These are phyloP conservation scores for Isabelozyma gotoi DNA, from an alignment of 805 yeast genomes.

Conservation along the genomic window DNA sequence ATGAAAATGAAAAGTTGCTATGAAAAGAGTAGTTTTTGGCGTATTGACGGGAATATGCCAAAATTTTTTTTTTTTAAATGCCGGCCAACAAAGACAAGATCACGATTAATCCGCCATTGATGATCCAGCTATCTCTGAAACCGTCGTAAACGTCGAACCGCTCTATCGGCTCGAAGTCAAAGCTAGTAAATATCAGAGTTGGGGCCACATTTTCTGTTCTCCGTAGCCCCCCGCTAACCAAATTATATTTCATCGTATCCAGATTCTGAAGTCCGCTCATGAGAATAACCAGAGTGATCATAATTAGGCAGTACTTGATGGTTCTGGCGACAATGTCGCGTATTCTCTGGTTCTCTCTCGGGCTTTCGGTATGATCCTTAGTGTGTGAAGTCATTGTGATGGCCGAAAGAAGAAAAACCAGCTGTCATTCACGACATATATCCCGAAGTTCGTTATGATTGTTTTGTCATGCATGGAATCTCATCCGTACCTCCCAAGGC, in stretches of 20 bases:
- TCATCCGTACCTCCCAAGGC: background rate
- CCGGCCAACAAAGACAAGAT: background rate
- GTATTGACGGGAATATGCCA: too few species aligned
- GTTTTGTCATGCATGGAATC: background rate
- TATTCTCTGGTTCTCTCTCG: background rate
- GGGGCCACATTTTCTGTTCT: background rate
- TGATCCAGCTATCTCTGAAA: constrained; percentile 18
- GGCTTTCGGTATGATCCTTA: background rate
- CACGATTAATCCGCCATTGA: background rate
- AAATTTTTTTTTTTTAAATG: too few species aligned
- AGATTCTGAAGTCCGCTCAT: background rate
- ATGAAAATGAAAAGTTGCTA: too few species aligned
- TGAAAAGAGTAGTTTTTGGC: too few species aligned
- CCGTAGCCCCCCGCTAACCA: too few species aligned
- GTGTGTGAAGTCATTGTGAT: background rate
- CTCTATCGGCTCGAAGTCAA: constrained; percentile 26
- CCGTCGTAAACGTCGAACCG: constrained; percentile 24
- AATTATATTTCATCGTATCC: too few species aligned
- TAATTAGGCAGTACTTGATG: background rate
- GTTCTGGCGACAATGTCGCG: background rate
- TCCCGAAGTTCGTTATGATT: background rate
- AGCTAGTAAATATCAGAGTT: constrained; percentile 13
- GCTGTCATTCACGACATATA: too few species aligned
- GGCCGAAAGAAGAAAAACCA: background rate
- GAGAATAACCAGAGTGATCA: background rate